Evolutionary conservation across 2,329 filamentous ascomycete genomes (phyloP), one percentile per base, ranked within the genome.

Genomic region (Microcyclospora tardicrescens): DNA sequence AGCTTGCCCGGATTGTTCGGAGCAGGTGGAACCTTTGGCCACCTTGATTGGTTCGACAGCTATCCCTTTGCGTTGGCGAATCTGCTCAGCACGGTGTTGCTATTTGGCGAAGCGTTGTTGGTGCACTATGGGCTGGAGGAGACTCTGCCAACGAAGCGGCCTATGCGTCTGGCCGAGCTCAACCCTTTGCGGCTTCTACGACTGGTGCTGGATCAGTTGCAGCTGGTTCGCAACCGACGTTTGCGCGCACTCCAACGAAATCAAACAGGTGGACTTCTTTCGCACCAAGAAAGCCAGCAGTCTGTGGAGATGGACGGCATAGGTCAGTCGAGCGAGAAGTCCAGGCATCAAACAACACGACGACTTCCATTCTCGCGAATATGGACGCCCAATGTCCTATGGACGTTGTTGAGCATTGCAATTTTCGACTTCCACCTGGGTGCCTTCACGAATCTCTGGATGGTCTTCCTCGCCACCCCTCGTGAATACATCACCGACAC

Each of bases 371-470:
- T 73, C 53, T 56, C 61, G 19, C 61, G 68, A 33, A 71, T 74
- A 29, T 72, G 68, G 62, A 72, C 66, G 0, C 54, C 60, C 8
- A 75, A 75, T 42, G 66, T 75, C 16, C 51, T 74, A n/a, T 61
- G 69, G 45, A 73, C 69, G 0, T 56, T 85, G 2, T 53, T 81
- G 35, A 72, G 70, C 16, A 77, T 79, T 45, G 77, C 77, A 27
- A 72, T 84, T 35, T 76, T 83, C 49, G 77, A 81, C 45, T 76
- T 84, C 52, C 80, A 84, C 60, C 68, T 84, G 50, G 80, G 78
- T 43, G 79, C 81, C 19, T 87, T 85, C 64, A 81, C 83, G 54
- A 73, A 79, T 2, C 71, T 87, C 33, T 84, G 79, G 65, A 82
- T 83, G 43, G 69, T 84, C 36, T 86, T 87, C 58, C 68, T 87